phyloP scores from a whole-genome alignment of 2,329 filamentous ascomycete genomes.

The Coleophoma crateriformis region DNA sequence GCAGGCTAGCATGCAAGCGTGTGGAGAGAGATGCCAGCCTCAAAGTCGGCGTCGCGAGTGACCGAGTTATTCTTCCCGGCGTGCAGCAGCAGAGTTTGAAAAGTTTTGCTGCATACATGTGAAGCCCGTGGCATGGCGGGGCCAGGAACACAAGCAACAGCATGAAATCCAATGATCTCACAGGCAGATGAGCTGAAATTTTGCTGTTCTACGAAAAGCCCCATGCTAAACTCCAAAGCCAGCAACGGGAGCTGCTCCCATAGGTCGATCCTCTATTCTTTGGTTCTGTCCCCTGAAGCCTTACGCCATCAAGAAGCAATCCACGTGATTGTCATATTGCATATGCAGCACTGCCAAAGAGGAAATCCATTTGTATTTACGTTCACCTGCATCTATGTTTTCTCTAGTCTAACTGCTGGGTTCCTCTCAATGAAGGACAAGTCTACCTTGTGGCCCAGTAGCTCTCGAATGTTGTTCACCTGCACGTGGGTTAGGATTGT shows the following conservation, averaged over 20 bases:
- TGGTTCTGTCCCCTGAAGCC: too few species aligned
- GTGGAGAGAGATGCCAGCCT: too few species aligned
- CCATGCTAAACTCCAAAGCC: too few species aligned
- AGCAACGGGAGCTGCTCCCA: too few species aligned
- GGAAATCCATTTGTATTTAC: too few species aligned
- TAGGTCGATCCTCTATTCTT: too few species aligned
- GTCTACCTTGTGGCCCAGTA: constrained; percentile 89
- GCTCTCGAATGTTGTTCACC: constrained; percentile 48
- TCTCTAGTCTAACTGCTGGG: constrained; percentile 72
- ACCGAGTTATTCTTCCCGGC: too few species aligned
- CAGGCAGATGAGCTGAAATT: background rate
- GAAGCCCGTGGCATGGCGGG: background rate
- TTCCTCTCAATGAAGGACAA: constrained; percentile 88
- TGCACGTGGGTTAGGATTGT: constrained; percentile 19
- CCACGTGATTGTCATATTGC: background rate
- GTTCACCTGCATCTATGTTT: constrained; percentile 15
- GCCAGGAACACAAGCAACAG: background rate
- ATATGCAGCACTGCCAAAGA: too few species aligned
- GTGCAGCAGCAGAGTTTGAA: too few species aligned
- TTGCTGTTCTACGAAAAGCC: too few species aligned
- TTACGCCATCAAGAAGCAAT: background rate
- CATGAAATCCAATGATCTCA: background rate
- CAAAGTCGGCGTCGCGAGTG: too few species aligned
- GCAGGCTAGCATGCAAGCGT: too few species aligned
- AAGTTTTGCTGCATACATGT: background rate